These are phyloP conservation scores for Hypericum perforatum DNA, from an alignment of 345 rosid genomes.

Conservation along the genomic window DNA sequence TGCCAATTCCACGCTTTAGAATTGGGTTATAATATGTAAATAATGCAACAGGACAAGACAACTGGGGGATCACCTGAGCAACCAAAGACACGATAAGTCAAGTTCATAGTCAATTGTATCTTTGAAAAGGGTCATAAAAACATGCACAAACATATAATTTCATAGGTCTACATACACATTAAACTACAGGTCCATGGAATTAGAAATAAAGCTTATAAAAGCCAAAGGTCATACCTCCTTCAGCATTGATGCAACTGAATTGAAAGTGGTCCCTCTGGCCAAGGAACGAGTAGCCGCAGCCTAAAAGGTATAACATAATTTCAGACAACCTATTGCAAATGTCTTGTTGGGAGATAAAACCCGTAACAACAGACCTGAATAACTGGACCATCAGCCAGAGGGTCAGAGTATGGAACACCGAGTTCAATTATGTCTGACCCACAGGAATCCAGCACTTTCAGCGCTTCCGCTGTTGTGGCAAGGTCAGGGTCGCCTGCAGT, in stretches of 20 bases:
- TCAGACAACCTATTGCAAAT: slow-evolving; percentile 1
- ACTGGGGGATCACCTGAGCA: slow-evolving; percentile 58
- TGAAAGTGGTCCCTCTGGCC: slow-evolving; percentile 67
- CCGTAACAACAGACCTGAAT: background rate
- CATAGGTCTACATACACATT: too few relatives aligned
- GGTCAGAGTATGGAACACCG: slow-evolving; percentile 88
- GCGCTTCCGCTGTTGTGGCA: slow-evolving; percentile 78
- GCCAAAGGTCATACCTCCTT: slow-evolving; percentile 43
- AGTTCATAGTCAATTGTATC: background rate
- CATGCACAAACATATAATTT: background rate
- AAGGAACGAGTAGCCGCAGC: slow-evolving; percentile 87
- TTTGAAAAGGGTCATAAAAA: background rate
- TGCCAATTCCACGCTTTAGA: slow-evolving; percentile 57
- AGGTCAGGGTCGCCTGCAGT: slow-evolving; percentile 99
- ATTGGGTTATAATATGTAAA: slow-evolving; percentile 86
- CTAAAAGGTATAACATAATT: slow-evolving; percentile 26
- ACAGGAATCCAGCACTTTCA: slow-evolving; percentile 65
- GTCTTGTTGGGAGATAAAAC: background rate
- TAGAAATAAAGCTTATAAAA: background rate
- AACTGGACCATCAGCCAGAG: slow-evolving; percentile 87
- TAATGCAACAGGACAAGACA: slow-evolving; percentile 75
- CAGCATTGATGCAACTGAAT: slow-evolving; percentile 56
- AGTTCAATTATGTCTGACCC: slow-evolving; percentile 79
- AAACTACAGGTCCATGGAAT: too few relatives aligned
- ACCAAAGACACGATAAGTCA: background rate